Conservation (phyloP, 306 rosid species). For the Sesbania bispinosa region DNA sequence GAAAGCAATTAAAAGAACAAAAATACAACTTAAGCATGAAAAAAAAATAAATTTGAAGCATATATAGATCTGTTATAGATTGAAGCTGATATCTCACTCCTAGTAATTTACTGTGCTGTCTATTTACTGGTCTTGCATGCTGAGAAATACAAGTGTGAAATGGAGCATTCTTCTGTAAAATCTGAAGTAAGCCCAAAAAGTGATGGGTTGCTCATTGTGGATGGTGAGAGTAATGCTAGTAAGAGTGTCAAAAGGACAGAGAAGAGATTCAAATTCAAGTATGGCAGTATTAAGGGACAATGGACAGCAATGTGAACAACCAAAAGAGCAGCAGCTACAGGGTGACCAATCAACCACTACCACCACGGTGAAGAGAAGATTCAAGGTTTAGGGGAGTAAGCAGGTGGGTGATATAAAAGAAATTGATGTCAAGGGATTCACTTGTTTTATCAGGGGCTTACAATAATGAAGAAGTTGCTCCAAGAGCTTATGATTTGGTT, state of each 20-base stretch:
- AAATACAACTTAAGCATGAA: conserved; percentile 27
- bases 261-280: conserved; percentile 40
- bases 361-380: conserved; percentile 67
- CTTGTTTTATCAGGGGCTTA: conserved; percentile 65
- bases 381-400: conserved; percentile 85
- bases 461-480: conserved; percentile 90
- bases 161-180: conserved; percentile 47
- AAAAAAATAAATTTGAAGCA: conserved; percentile 18
- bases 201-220: conserved; percentile 37
- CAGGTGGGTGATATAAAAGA: conserved; percentile 32
- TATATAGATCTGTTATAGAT: conserved; percentile 15
- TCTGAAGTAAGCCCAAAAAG: conserved; percentile 36
- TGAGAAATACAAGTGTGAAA: conserved; percentile 13
- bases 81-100: conserved; percentile 14
- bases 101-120: conserved; percentile 10
- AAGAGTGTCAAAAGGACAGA: conserved; percentile 50
- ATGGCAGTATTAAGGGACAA: conserved; percentile 9
- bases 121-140: not conserved
- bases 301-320: conserved; percentile 29
- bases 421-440: not conserved
- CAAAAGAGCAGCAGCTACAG: conserved; percentile 22
- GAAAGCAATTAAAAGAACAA: conserved; percentile 10
- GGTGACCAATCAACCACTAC: conserved; percentile 42
- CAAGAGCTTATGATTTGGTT: conserved; percentile 93
- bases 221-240: conserved; percentile 26